Evolutionary conservation across 768 basidiomycete genomes (phyloP).

Genomic region (Trametes cingulata): DNA sequence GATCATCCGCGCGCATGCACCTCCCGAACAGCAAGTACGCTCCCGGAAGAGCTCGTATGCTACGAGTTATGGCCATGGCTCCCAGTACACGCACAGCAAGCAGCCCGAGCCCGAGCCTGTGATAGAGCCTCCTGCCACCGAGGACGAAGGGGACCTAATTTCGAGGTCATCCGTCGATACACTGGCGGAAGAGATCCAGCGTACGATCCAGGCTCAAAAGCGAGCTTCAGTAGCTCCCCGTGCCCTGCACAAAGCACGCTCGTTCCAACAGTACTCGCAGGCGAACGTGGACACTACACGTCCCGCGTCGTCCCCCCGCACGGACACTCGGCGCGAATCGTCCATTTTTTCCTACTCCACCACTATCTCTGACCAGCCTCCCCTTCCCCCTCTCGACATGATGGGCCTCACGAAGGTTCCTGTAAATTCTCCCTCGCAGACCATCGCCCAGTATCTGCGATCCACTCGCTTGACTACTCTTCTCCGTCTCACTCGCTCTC

Average conservation of each 20-base stretch:
- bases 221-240: constrained; percentile 39
- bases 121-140: constrained; percentile 49
- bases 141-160: constrained; percentile 64
- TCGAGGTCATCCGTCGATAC: constrained; percentile 88
- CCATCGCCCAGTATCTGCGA: constrained; percentile 83
- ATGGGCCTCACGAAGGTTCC: constrained; percentile 45
- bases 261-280: constrained; percentile 28
- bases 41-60: constrained; percentile 49
- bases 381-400: constrained; percentile 29
- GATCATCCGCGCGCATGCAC: constrained; percentile 80
- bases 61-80: constrained; percentile 41
- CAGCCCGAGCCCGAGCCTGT: constrained; percentile 48
- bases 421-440: constrained; percentile 55
- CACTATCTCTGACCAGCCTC: constrained; percentile 27
- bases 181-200: constrained; percentile 78
- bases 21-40: constrained; percentile 49
- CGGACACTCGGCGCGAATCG: constrained; percentile 26
- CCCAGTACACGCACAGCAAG: constrained; percentile 51
- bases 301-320: constrained; percentile 21
- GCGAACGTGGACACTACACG: constrained; percentile 23
- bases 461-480: constrained; percentile 85
- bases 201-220: constrained; percentile 63
- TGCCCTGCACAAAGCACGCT: constrained; percentile 30
- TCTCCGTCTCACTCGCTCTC: constrained; percentile 74
- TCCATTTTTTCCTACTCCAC: constrained; percentile 32